Evolutionary conservation across 768 basidiomycete species (phyloP).

Genomic region (Amanita pallidorosea): DNA sequence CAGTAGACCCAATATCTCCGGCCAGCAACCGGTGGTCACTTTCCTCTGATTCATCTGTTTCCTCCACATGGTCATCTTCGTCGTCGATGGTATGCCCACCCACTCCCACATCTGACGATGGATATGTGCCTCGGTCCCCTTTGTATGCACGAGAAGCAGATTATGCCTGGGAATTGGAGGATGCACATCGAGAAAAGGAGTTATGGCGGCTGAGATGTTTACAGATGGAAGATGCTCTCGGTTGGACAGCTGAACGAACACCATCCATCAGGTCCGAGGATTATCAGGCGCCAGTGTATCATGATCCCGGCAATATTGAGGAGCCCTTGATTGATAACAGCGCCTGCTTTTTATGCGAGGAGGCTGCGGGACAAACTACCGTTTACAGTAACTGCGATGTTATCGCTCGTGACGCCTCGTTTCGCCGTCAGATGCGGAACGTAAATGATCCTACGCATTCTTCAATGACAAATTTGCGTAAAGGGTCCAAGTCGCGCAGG

Average conservation of each 20-base stretch:
- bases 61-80: constrained; percentile 1
- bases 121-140: not conserved
- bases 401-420: not conserved
- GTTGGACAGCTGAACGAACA: not conserved
- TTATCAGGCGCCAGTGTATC: no score
- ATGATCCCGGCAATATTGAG: not conserved
- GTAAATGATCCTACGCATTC: not conserved
- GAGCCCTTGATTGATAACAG: not conserved
- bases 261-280: not conserved
- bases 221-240: not conserved
- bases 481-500: not conserved
- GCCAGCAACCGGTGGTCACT: not conserved
- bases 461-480: not conserved
- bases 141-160: not conserved
- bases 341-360: not conserved
- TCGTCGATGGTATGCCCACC: not conserved
- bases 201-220: not conserved
- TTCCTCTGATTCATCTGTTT: constrained; percentile 2
- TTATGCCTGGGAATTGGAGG: not conserved
- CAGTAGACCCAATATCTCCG: not conserved
- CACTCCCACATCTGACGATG: not conserved
- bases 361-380: not conserved
- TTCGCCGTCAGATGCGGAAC: not conserved
- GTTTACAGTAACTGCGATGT: not conserved
- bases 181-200: not conserved